Conservation (phyloP, 805 yeast species). For the Candida orba region DNA sequence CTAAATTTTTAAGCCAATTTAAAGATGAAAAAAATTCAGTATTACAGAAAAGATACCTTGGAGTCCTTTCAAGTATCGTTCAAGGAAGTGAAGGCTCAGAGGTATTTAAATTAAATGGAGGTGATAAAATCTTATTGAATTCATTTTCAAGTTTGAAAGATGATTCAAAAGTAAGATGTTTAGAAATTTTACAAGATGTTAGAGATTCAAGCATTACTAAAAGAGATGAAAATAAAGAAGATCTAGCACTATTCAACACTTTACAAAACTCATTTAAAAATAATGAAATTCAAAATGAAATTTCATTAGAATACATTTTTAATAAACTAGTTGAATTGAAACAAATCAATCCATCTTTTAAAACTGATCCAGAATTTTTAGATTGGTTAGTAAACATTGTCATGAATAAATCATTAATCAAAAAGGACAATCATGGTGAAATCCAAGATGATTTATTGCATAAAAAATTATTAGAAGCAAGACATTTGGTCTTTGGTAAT, state of each 20-base stretch:
- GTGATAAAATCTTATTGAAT: conserved; percentile 21
- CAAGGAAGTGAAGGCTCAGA: conserved; percentile 29
- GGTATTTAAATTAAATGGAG: conserved; percentile 14
- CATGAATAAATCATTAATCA: conserved; percentile 23
- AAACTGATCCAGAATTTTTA: conserved; percentile 35
- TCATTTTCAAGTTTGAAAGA: conserved; percentile 18
- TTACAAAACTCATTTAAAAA: conserved; percentile 21
- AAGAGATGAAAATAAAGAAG: conserved; percentile 9
- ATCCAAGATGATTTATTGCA: conserved; percentile 29
- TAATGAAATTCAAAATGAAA: conserved; percentile 27
- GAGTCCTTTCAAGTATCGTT: conserved; percentile 42
- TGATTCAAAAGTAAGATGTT: conserved; percentile 30
- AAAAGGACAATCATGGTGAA: conserved; percentile 22
- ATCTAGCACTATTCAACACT: conserved; percentile 9
- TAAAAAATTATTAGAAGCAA: conserved; percentile 33
- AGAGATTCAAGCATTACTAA: conserved; percentile 8
- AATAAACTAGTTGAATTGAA: conserved; percentile 31
- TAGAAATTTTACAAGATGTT: conserved; percentile 42
- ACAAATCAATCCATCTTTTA: conserved; percentile 22
- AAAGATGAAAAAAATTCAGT: conserved; percentile 22
- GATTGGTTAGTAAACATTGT: conserved; percentile 55
- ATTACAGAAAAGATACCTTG: conserved; percentile 41
- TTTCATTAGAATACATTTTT: conserved; percentile 37
- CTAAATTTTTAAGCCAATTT: conserved; percentile 7
- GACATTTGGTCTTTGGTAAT: conserved; percentile 75